Base-by-base conservation (phyloP, 2,329 filamentous ascomycete species). In the Colletotrichum chlorophyti region DNA sequence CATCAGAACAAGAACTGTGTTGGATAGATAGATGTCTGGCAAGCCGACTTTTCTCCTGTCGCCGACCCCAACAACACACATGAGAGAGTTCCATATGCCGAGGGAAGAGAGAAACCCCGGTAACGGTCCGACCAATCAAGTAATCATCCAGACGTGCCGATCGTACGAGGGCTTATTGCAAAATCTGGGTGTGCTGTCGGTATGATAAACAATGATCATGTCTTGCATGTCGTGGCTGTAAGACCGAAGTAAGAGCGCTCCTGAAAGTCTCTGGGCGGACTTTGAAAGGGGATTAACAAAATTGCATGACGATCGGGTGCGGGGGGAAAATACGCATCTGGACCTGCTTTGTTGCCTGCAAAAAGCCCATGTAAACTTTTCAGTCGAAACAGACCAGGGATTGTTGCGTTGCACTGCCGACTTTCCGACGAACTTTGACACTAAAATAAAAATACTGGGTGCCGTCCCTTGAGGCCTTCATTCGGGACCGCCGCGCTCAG, bases 41-140 rank as follows among this genome's bases (percentile, higher is more conserved):
- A n/a, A n/a, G n/a, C n/a, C n/a, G n/a, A n/a, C n/a, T n/a, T n/a
- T n/a, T n/a, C 26, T 45, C 9, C 17, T 23, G 15, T 40, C 32
- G 46, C 17, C 35, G 46, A 15, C 14, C 32, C 21, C 19, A 41
- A 12, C 32, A 53, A 34, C 48, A 35, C 15, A 35, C n/a, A n/a
- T n/a, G n/a, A 24, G 15, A 27, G 40, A 42, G n/a, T 47, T 53
- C 27, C 48, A 34, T 21, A 26, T n/a, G n/a, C n/a, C 34, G 42
- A 42, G 23, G 51, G 55, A 35, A 37, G 51, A 51, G 55, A 42
- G 32, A 24, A 32, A n/a, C n/a, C 51, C 50, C 49, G 55, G 55
- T 24, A 59, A 43, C 31, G 51, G 35, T 21, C 38, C n/a, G n/a
- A n/a, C n/a, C 37, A 55, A 55, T 49, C 50, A 51, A 59, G 37